Conservation (phyloP, 306 rosid genomes). For the Senna tora region DNA sequence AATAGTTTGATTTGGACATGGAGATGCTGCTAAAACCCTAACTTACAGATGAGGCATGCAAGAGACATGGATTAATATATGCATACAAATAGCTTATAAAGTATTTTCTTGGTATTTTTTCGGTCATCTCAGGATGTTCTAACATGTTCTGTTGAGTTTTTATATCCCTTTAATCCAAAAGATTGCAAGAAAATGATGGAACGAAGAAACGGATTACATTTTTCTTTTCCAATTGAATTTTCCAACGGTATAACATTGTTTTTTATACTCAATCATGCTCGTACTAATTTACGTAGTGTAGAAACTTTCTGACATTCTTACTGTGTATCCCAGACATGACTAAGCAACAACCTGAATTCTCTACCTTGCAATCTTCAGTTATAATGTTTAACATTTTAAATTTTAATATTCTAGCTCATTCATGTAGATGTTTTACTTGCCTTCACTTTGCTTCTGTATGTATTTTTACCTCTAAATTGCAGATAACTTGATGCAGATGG, state of each 20-base stretch:
- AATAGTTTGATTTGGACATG: not conserved
- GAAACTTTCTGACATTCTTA: not conserved
- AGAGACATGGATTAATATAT: not conserved
- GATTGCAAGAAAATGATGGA: conserved; percentile 22
- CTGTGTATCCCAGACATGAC: conserved; percentile 5
- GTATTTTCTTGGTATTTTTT: not conserved
- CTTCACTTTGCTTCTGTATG: conserved; percentile 20
- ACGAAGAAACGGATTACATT: not conserved
- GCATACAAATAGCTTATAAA: not conserved
- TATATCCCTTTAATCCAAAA: not conserved
- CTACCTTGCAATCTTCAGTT: conserved; percentile 21
- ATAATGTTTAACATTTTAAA: conserved; percentile 5
- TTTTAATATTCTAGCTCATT: not conserved
- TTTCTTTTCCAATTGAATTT: not conserved
- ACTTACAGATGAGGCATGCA: not conserved
- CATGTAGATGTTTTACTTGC: conserved; percentile 15
- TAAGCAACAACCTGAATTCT: conserved; percentile 6
- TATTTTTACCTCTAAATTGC: conserved; percentile 43
- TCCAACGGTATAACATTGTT: not conserved
- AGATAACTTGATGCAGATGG: conserved; percentile 62
- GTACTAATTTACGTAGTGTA: not conserved
- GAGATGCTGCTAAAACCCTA: not conserved
- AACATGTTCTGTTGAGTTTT: not conserved
- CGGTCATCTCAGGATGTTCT: not conserved
- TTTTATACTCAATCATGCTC: not conserved